These are phyloP conservation scores for Rhazya stricta DNA, from an alignment of 257 asterid genomes.

Conservation along the genomic window DNA sequence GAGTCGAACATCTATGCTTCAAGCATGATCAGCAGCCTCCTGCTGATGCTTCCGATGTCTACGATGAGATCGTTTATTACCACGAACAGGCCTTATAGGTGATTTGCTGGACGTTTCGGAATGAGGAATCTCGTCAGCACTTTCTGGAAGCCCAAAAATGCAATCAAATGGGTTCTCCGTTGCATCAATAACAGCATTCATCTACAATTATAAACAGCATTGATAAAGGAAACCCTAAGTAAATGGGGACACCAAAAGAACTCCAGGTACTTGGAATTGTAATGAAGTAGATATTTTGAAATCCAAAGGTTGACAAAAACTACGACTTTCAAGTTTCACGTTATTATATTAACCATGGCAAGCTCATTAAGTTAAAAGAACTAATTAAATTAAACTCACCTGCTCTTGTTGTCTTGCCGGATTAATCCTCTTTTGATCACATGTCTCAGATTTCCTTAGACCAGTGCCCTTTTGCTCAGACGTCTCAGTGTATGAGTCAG, in stretches of 20 bases:
- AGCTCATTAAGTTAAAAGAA: not conserved
- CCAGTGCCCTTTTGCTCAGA: constrained; percentile 24
- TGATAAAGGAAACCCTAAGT: not conserved
- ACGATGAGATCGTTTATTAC: constrained; percentile 48
- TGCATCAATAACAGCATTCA: constrained; percentile 23
- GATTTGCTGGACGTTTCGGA: constrained; percentile 20
- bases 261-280: too few species aligned
- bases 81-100: constrained; percentile 32
- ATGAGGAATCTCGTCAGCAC: constrained; percentile 24
- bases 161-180: constrained; percentile 59
- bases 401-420: constrained; percentile 24
- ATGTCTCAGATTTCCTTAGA: constrained; percentile 19
- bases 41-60: constrained; percentile 46
- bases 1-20: constrained; percentile 8
- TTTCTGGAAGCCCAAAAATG: constrained; percentile 46
- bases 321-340: not conserved
- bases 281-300: not conserved
- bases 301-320: not conserved
- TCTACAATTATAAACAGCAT: constrained; percentile 30
- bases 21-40: constrained; percentile 33
- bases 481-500: constrained; percentile 16
- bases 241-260: not conserved
- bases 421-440: constrained; percentile 3
- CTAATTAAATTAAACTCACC: constrained; percentile 9
- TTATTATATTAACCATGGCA: too few species aligned